Evolutionary conservation across 1,139 yeast genomes (phyloP), one percentile per base, ranked within the genome.

Genomic region (Hemisphaericaspora lyxosophila): DNA sequence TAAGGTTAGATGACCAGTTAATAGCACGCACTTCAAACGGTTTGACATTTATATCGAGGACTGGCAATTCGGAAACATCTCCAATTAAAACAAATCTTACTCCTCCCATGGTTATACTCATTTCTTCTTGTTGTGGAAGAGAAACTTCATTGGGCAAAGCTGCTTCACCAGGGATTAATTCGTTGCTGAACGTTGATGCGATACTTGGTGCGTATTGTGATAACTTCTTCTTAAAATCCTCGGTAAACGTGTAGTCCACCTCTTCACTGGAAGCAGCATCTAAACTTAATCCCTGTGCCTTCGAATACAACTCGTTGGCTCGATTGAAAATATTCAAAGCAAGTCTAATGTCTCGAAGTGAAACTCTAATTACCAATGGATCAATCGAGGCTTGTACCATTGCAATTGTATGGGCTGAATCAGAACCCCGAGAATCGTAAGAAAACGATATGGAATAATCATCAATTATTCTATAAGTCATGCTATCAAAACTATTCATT

Each of bases 61-160:
- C 85, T 0, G 99, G 98, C 44, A 94, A 71, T 58, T 92, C 98
- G 55, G 92, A 95, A 34, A 88, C 84, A 59, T 88, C 95, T 50
- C 97, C 98, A 50, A 94, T 88, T 35, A 92, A 66, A 2, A 94
- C 95, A 44, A 92, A 66, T 46, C 98, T 73, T 44, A 88, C 57
- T 0, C 98, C 98, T 16, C 88, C 94, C 47, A 89, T 63, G 36
- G 80, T 80, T 0, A 85, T 85, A 34, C 63, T 70, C 39, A 92
- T 60, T 34, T 79, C 82, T 59, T 92, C 98, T 0, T 86, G 90
- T 42, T 80, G 77, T 7, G 87, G 60, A 1, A 79, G 54, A 1
- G 76, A 64, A 7, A 60, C 63, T 14, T 43, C 42, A 25, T 37
- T 42, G 7, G 27, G 13, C 2, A 15, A 17, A 11, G 26, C 14